Percentiles rank a stretch among this genome's conserved stretches.
These are phyloP conservation scores for Mortierella sp. DNA, from an alignment of 371 early-diverging fungal species.

Conservation along the genomic window DNA sequence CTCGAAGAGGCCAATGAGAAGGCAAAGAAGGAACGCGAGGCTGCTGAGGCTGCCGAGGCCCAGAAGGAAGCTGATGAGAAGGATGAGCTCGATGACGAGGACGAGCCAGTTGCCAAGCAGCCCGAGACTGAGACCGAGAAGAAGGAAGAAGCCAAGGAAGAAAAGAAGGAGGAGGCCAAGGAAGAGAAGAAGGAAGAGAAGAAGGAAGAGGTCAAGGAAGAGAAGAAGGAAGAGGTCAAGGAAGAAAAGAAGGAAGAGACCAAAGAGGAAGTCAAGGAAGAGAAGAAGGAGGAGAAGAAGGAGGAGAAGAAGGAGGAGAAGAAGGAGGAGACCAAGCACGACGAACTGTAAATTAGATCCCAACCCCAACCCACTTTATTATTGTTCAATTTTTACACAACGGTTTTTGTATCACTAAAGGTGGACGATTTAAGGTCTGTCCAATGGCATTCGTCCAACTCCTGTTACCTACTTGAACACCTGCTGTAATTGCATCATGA, in stretches of 20 bases:
- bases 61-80: constrained; percentile 24
- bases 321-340: constrained; percentile 34
- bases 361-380: background rate
- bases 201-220: background rate
- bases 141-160: constrained; percentile 37
- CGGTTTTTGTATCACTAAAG: too few relatives aligned
- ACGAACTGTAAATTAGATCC: constrained; percentile 42
- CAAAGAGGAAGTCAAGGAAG: constrained; percentile 1
- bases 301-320: constrained; percentile 14
- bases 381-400: too few relatives aligned
- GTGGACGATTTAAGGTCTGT: too few relatives aligned
- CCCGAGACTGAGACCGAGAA: constrained; percentile 14
- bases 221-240: constrained; percentile 12
- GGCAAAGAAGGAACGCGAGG: constrained; percentile 43
- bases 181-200: background rate
- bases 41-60: constrained; percentile 9
- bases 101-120: constrained; percentile 3
- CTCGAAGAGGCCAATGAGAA: constrained; percentile 31
- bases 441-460: too few relatives aligned
- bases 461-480: too few relatives aligned
- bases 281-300: constrained; percentile 10
- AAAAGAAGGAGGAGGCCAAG: background rate
- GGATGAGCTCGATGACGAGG: constrained; percentile 6
- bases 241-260: constrained; percentile 6
- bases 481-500: too few relatives aligned